These are phyloP conservation scores for Ceratocystis destructans DNA, from an alignment of 2,329 filamentous ascomycete species.

Conservation along the genomic window DNA sequence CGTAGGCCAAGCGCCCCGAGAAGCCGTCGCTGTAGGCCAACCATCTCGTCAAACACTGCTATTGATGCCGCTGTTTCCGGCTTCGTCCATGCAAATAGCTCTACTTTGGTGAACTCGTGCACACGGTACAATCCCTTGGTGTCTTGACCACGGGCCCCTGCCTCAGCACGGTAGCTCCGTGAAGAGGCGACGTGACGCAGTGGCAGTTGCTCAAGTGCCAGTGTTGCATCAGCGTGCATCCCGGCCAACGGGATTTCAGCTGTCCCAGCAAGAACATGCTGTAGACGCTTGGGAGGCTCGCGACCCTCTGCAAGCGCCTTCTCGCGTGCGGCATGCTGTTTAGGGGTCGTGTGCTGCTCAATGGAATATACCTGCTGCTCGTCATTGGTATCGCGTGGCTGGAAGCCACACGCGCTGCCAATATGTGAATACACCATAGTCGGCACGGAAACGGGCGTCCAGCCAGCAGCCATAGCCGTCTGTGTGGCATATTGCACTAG, in stretches of 20 bases:
- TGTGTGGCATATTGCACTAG: slow-evolving; percentile 73
- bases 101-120: slow-evolving; percentile 97
- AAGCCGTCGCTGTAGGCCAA: slow-evolving; percentile 76
- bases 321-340: slow-evolving; percentile 47
- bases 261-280: slow-evolving; percentile 68
- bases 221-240: slow-evolving; percentile 63
- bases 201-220: slow-evolving; percentile 55
- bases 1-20: slow-evolving; percentile 62
- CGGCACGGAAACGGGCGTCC: slow-evolving; percentile 69
- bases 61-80: slow-evolving; percentile 39
- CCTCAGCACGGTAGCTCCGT: slow-evolving; percentile 91
- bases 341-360: slow-evolving; percentile 35
- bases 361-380: slow-evolving; percentile 87
- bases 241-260: slow-evolving; percentile 90
- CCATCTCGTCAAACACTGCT: slow-evolving; percentile 67
- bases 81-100: slow-evolving; percentile 85
- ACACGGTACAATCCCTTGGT: slow-evolving; percentile 94
- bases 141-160: slow-evolving; percentile 74
- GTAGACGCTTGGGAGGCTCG: slow-evolving; percentile 42
- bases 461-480: slow-evolving; percentile 58
- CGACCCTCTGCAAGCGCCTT: slow-evolving; percentile 41
- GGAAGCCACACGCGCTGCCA: slow-evolving; percentile 81
- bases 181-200: slow-evolving; percentile 70
- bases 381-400: slow-evolving; percentile 75
- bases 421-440: slow-evolving; percentile 88